Percentiles rank a stretch among this genome's conserved stretches.
Evolutionary conservation across 1,284 basidiomycete species (phyloP).

Genomic region (Irpex sp.): DNA sequence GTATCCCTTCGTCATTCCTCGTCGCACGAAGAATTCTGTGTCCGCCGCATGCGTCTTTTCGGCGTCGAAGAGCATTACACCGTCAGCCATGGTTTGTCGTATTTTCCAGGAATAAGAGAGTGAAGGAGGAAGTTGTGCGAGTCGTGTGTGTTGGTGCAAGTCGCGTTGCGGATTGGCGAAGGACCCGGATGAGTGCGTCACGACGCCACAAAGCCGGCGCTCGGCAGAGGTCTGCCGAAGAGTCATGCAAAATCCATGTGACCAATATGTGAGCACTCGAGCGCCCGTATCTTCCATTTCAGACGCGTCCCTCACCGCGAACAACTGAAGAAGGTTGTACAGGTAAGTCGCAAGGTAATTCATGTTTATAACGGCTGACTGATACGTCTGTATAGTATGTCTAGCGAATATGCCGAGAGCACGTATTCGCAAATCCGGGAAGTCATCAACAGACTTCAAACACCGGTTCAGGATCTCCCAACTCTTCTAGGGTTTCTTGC

Average conservation of each 20-base stretch:
- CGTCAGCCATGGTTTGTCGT: constrained; percentile 19
- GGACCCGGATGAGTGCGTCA: not conserved
- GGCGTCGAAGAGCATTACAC: constrained; percentile 18
- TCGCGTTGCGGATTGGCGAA: no score
- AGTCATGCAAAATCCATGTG: not conserved
- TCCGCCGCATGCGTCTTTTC: constrained; percentile 31
- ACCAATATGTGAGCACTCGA: not conserved
- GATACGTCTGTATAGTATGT: constrained; percentile 16
- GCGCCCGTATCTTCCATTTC: not conserved
- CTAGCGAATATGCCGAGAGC: constrained; percentile 24
- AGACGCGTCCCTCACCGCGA: no score
- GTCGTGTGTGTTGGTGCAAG: not conserved
- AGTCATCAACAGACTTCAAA: constrained; percentile 47
- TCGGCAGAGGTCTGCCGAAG: not conserved
- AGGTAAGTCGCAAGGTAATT: no score
- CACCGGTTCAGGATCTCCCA: constrained; percentile 45
- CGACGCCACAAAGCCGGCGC: not conserved
- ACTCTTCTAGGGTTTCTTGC: constrained; percentile 53
- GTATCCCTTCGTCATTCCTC: constrained; percentile 63
- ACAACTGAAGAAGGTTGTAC: no score
- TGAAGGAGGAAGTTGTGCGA: not conserved
- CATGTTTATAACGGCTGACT: not conserved
- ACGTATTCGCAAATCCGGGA: constrained; percentile 37
- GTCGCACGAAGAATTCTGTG: constrained; percentile 53
- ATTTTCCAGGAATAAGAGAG: not conserved